Evolutionary conservation across 306 rosid species (phyloP).

Genomic region (Begonia loranthoides): DNA sequence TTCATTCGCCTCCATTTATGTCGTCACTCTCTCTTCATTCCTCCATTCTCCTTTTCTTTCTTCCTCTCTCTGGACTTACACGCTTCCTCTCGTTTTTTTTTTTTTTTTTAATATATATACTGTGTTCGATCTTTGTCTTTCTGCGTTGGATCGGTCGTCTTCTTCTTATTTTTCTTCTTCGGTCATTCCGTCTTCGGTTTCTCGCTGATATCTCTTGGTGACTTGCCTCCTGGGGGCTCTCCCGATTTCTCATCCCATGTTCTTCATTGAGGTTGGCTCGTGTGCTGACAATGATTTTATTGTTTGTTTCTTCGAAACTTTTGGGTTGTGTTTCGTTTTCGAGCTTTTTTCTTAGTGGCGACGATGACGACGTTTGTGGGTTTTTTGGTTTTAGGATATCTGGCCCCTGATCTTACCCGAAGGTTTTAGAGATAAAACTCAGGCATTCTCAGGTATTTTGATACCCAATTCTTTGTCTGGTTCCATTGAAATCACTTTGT

Average conservation of each 20-base stretch:
- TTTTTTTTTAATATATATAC: neutral
- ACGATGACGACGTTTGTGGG: neutral
- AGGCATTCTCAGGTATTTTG: slow-evolving; percentile 34
- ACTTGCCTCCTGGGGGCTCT: slow-evolving; percentile 1
- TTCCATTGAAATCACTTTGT: neutral
- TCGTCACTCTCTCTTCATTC: slow-evolving; percentile 39
- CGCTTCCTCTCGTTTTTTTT: neutral
- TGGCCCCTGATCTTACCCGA: slow-evolving; percentile 34
- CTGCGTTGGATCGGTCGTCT: neutral
- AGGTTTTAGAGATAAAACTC: slow-evolving; percentile 15
- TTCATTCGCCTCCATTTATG: slow-evolving; percentile 14
- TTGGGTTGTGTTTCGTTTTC: neutral
- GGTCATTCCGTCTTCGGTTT: neutral
- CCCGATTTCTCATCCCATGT: slow-evolving; percentile 28
- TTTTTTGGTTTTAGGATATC: slow-evolving; percentile 34
- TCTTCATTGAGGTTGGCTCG: slow-evolving; percentile 42
- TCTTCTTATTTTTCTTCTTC: neutral
- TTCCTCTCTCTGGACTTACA: neutral
- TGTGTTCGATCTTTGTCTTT: neutral
- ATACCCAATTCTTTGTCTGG: neutral
- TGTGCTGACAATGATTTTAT: neutral
- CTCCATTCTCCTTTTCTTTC: neutral
- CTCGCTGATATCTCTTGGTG: neutral
- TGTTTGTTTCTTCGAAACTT: too few relatives aligned
- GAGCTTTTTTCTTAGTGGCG: neutral